phyloP scores from a whole-genome alignment of 345 rosid genomes.

The Toxicodendron radicans region DNA sequence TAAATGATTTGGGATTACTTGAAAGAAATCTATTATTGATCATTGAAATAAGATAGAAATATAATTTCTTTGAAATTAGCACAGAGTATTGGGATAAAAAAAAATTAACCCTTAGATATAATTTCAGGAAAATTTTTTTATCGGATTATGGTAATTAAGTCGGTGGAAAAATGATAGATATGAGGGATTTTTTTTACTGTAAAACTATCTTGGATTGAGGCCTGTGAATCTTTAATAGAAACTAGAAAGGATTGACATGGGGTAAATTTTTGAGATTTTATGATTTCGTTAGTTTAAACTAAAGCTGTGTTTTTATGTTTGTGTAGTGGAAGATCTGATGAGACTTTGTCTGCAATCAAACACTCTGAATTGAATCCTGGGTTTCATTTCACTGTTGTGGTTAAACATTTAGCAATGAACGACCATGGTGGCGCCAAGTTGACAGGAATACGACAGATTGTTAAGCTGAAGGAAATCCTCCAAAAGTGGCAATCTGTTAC shows the following conservation, averaged over 20 bases:
- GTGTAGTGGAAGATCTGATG: constrained; percentile 50
- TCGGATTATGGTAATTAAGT: too few relatives aligned
- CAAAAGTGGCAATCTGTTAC: constrained; percentile 93
- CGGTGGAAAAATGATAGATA: not conserved
- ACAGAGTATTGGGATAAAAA: too few relatives aligned
- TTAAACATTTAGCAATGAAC: constrained; percentile 50
- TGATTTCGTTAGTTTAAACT: constrained; percentile 14
- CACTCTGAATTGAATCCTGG: constrained; percentile 24
- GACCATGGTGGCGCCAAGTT: constrained; percentile 56
- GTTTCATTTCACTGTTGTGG: constrained; percentile 24
- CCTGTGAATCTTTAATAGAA: not conserved
- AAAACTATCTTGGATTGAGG: not conserved
- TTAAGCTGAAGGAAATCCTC: constrained; percentile 75
- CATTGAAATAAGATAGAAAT: not conserved
- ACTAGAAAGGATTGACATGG: too few relatives aligned
- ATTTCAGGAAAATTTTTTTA: too few relatives aligned
- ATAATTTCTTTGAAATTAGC: too few relatives aligned
- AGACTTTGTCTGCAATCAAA: constrained; percentile 33
- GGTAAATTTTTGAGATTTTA: not conserved
- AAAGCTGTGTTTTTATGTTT: not conserved
- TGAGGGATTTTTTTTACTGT: not conserved
- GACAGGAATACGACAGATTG: constrained; percentile 80
- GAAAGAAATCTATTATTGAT: not conserved
- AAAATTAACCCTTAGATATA: too few relatives aligned
- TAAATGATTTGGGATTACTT: not conserved